Base-by-base conservation (phyloP, 805 yeast species). In the Yueomyces sp. region DNA sequence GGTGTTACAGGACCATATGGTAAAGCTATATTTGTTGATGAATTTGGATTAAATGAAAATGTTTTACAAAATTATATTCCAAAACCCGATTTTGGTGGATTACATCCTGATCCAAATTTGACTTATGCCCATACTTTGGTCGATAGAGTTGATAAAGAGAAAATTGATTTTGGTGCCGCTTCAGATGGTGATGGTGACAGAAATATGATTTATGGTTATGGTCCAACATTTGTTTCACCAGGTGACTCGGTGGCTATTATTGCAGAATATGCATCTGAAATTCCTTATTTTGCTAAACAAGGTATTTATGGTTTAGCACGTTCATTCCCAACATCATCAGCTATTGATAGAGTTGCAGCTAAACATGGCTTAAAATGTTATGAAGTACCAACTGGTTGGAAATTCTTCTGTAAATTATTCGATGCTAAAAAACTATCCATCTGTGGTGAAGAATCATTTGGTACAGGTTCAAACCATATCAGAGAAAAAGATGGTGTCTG, bases 321-420 rank as follows among this genome's bases (percentile, higher is more conserved):
- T 60, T 85, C 95, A 8, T 92, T 92, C 95, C 98, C 98, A 47
- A 92, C 98, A 5, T 80, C 94, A 5, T 85, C 85, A 40, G 97
- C 98, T 28, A 73, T 92, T 54, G 98, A 92, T 57, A 72, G 83
- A 46, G 98, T 92, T 28, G 97, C 95, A 28, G 76, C 77, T 60
- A 69, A 71, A 45, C 79, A 85, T 63, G 81, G 81, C 26, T 67
- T 90, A 50, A 67, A 80, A 41, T 69, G 80, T 48, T 92, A 92
- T 65, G 98, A 90, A 65, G 98, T 92, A 4, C 98, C 98, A 44
- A 92, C 98, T n/a, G 98, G 98, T 34, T 92, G 98, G 98, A 92
- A 92, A 66, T 92, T 92, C 62, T 92, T 92, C 75, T 88, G 97
- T 66, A 88, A 94, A 3, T 69, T 92, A 52, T 92, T 92, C 56